Percentiles rank a stretch among this genome's conserved stretches.
Evolutionary conservation across 345 rosid species (phyloP).

Genomic region (Euphorbia tirucalli): DNA sequence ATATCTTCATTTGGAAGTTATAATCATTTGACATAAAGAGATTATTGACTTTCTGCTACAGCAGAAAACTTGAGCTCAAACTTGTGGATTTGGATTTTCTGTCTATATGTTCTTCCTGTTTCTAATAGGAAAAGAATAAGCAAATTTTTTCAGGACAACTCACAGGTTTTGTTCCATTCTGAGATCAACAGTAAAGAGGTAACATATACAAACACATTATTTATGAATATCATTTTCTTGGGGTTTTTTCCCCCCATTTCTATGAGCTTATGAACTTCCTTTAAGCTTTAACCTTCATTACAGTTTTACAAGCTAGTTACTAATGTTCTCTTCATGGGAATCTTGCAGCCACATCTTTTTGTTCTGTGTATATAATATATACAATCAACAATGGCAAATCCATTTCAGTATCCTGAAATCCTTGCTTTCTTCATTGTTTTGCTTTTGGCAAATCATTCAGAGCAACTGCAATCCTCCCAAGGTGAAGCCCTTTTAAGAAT

Average conservation of each 20-base stretch:
- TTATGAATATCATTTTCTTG: neutral
- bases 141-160: neutral
- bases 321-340: neutral
- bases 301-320: neutral
- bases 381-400: conserved; percentile 46
- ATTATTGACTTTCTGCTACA: conserved; percentile 7
- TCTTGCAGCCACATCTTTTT: conserved; percentile 1
- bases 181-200: conserved; percentile 8
- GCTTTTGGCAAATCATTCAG: conserved; percentile 40
- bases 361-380: neutral
- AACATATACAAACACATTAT: neutral
- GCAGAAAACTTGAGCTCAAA: conserved; percentile 19
- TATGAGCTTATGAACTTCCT: neutral
- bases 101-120: neutral
- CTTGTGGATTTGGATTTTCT: conserved; percentile 19
- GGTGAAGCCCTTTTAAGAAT: conserved; percentile 67
- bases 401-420: conserved; percentile 28
- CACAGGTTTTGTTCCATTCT: neutral
- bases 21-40: conserved; percentile 20
- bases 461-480: conserved; percentile 73
- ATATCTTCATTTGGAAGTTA: conserved; percentile 32
- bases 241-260: neutral
- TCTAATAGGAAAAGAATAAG: neutral
- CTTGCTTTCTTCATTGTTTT: conserved; percentile 39
- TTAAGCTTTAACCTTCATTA: neutral